Evolutionary conservation across 345 rosid species (phyloP).

Genomic region (Citrus inodora): DNA sequence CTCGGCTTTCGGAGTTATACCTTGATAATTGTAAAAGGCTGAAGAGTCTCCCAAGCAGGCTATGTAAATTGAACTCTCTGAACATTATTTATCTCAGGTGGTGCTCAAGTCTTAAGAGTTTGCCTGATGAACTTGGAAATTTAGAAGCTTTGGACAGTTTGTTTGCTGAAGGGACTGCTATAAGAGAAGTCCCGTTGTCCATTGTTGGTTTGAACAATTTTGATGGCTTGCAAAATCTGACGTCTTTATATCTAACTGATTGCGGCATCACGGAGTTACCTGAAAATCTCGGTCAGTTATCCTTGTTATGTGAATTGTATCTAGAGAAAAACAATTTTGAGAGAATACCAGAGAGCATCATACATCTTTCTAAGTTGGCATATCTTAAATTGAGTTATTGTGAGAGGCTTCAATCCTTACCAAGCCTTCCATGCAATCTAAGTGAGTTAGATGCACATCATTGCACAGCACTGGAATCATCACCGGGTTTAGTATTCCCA

Average conservation of each 20-base stretch:
- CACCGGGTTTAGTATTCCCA: conserved; percentile 9
- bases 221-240: conserved; percentile 24
- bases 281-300: too few species aligned
- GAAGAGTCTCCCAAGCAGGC: too few species aligned
- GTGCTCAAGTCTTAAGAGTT: neutral
- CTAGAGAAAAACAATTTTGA: too few species aligned
- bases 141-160: too few species aligned
- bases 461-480: too few species aligned
- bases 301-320: too few species aligned
- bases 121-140: neutral
- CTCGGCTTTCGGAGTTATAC: too few species aligned
- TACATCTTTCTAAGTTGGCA: conserved; percentile 19
- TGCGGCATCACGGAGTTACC: conserved; percentile 21
- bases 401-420: conserved; percentile 29
- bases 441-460: too few species aligned
- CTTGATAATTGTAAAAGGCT: too few species aligned
- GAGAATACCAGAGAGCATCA: conserved; percentile 1
- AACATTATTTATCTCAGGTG: neutral
- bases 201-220: neutral
- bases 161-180: too few species aligned
- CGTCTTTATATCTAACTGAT: conserved; percentile 21
- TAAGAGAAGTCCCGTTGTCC: neutral
- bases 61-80: neutral
- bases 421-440: neutral
- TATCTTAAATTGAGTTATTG: conserved; percentile 19